Percentiles rank a stretch among this genome's conserved stretches.
phyloP scores from a whole-genome alignment of 352 stramenopile genomes.

The Thalassiosira exigua region DNA sequence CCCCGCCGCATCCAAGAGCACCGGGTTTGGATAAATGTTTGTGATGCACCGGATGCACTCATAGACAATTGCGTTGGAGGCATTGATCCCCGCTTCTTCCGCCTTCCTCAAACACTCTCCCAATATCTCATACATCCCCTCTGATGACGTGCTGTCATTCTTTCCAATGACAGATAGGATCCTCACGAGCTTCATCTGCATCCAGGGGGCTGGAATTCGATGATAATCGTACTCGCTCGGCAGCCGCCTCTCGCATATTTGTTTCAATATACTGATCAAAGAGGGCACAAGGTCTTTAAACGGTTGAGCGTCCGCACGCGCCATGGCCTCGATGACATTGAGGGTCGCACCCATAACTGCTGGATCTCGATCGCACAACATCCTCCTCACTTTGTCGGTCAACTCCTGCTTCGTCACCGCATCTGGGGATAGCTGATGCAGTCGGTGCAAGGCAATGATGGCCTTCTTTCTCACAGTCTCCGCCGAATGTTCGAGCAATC shows the following conservation, averaged over 20 bases:
- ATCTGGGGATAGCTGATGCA: constrained; percentile 98
- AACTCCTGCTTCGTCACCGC: constrained; percentile 89
- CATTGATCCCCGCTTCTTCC: constrained; percentile 98
- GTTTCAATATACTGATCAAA: constrained; percentile 99
- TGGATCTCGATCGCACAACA: constrained; percentile 98
- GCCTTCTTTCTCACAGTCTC: constrained; percentile 99
- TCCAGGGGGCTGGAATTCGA: constrained; percentile 98
- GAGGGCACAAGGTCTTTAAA: constrained; percentile 99
- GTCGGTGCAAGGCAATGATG: constrained; percentile 97
- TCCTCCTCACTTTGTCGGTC: constrained; percentile 92
- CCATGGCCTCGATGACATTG: constrained; percentile 83
- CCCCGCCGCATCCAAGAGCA: constrained; percentile 93
- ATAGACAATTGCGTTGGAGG: constrained; percentile 99
- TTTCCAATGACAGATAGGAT: constrained; percentile 96
- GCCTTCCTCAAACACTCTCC: constrained; percentile 97
- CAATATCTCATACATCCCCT: constrained; percentile 99
- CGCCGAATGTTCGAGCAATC: constrained; percentile 94
- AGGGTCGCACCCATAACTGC: constrained; percentile 96
- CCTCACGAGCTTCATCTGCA: constrained; percentile 98
- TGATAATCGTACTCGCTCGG: constrained; percentile 99
- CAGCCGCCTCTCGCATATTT: constrained; percentile 99
- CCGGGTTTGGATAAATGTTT: constrained; percentile 99
- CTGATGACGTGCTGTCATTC: constrained; percentile 87
- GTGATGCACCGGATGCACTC: constrained; percentile 98
- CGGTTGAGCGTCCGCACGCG: constrained; percentile 83